Evolutionary conservation across 306 rosid species (phyloP), one percentile per base, ranked within the genome.

Genomic region (Vigna reflexopilosa): DNA sequence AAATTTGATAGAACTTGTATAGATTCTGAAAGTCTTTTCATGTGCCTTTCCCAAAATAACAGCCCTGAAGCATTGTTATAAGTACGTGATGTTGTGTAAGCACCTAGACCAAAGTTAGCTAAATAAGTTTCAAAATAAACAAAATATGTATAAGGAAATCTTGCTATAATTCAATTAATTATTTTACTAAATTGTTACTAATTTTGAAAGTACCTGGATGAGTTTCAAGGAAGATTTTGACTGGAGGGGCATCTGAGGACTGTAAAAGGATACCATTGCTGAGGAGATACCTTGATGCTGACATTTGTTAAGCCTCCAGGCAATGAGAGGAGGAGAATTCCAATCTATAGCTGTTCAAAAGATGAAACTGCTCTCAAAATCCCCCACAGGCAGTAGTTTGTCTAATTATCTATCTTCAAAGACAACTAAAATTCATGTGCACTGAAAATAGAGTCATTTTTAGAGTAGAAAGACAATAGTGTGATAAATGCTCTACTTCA

Each of bases 61-160:
- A 94, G 72, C 75, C 77, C 70, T 2, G 97, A 89, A 19, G 89
- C 98, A 77, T 83, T 83, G 80, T 83, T 74, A 79, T 88, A 89
- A 74, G 98, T 88, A 15, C 98, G 96, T 1, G 98, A 76, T 20
- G 98, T 94, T 7, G 98, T 94, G 86, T 94, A 94, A 56, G 97
- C 98, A 32, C 97, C 97, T 93, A 76, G 54, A 72, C 32, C 56
- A 75, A 75, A 64, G 44, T 12, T 24, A 55, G 26, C 22, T 48
- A 44, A 45, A 80, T 63, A 36, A 80, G 70, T 56, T 56, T 36
- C 9, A 16, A 72, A 48, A 71, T 32, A 71, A 70, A 81, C 52
- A 32, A 65, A 70, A 81, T 36, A 32, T 16, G 28, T 6, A 20
- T 54, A 49, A 47, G 36, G 34, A 70, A 44, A 32, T 38, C 4